Percentiles rank a stretch among this genome's conserved stretches.
Conservation (phyloP, 805 yeast species). For the Martiniozyma abietophila region DNA sequence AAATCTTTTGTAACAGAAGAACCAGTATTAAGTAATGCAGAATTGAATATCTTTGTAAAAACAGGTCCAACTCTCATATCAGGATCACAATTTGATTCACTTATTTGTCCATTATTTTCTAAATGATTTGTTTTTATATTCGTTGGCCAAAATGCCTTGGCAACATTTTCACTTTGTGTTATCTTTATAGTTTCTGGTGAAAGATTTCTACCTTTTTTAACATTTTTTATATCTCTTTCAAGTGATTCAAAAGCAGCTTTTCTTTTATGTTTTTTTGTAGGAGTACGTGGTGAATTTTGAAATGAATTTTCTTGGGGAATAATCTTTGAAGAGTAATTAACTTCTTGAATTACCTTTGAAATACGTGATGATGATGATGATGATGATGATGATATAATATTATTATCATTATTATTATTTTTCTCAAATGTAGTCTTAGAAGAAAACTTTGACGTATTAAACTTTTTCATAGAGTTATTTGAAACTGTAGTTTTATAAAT, state of each 20-base stretch:
- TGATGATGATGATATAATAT: too few species aligned
- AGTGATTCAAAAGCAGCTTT: not conserved
- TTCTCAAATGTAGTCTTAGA: conserved; percentile 8
- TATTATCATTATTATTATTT: conserved; percentile 3
- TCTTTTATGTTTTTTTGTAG: too few species aligned
- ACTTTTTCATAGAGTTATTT: not conserved
- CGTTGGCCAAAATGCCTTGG: conserved; percentile 8
- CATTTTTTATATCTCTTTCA: not conserved
- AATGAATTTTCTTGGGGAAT: too few species aligned
- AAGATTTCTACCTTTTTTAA: not conserved
- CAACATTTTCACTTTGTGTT: conserved; percentile 3
- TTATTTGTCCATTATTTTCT: conserved; percentile 5
- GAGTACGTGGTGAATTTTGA: too few species aligned
- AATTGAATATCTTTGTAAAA: conserved; percentile 21
- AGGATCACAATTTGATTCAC: conserved; percentile 9
- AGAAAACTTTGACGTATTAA: conserved; percentile 16
- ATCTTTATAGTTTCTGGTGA: not conserved
- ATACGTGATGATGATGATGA: too few species aligned
- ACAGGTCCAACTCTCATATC: conserved; percentile 15
- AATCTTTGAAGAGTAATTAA: too few species aligned
- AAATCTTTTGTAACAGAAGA: conserved; percentile 19
- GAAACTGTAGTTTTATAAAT: conserved; percentile 29
- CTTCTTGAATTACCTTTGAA: too few species aligned
- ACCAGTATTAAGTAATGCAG: conserved; percentile 12
- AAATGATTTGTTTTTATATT: not conserved